phyloP scores from a whole-genome alignment of 1,284 basidiomycete species.

The Fomitopsis palustris region DNA sequence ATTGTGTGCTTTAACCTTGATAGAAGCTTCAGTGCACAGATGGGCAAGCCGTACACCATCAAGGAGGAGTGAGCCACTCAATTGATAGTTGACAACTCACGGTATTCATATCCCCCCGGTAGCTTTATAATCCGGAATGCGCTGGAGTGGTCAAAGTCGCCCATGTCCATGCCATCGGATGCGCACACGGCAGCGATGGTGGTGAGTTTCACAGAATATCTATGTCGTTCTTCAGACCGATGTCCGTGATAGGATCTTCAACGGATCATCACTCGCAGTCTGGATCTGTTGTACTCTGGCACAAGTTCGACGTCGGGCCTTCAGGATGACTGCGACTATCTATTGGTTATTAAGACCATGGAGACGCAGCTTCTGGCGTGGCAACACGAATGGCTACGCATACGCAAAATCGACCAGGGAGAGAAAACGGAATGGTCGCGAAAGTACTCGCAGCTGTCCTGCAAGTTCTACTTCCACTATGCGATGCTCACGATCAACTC shows the following conservation, averaged over 20 bases:
- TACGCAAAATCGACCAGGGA: constrained; percentile 16
- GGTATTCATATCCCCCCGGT: constrained; percentile 10
- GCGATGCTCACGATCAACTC: constrained; percentile 87
- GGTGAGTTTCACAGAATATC: constrained; percentile 39
- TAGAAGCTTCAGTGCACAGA: constrained; percentile 87
- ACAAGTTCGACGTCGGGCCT: constrained; percentile 81
- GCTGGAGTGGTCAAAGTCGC: constrained; percentile 65
- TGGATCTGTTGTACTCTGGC: constrained; percentile 88
- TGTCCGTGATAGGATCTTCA: constrained; percentile 64
- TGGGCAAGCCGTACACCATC: constrained; percentile 87
- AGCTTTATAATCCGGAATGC: constrained; percentile 89
- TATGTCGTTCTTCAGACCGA: background rate
- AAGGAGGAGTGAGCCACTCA: constrained; percentile 71
- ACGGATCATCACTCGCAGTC: constrained; percentile 82
- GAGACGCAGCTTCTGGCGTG: constrained; percentile 77
- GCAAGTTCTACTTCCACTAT: constrained; percentile 82
- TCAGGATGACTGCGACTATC: constrained; percentile 85
- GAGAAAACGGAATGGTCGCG: constrained; percentile 17
- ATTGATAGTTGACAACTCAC: constrained; percentile 9
- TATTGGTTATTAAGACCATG: constrained; percentile 79
- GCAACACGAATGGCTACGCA: constrained; percentile 57
- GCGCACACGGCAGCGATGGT: constrained; percentile 63
- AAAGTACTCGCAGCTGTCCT: constrained; percentile 52
- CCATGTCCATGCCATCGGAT: constrained; percentile 62
- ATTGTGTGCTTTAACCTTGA: constrained; percentile 89